A percentile compares a stretch with the other conserved stretches of the same genome.
Evolutionary conservation across 371 early-diverging fungal genomes (phyloP).

Genomic region (Mucor circinelloides): DNA sequence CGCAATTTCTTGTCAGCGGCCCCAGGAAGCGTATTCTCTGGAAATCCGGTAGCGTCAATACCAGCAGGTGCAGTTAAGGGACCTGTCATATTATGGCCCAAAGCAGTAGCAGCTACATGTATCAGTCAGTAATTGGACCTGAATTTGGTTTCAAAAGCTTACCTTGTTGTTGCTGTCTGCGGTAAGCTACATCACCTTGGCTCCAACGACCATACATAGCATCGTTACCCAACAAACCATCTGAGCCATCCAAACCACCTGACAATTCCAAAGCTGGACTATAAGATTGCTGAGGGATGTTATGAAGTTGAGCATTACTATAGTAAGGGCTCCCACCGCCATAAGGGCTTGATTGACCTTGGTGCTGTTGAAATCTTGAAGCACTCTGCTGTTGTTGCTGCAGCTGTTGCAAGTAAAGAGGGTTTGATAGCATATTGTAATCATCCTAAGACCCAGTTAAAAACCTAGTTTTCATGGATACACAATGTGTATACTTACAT

Average conservation of each 20-base stretch:
- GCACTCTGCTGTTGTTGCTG: slow-evolving; percentile 23
- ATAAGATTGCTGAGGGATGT: slow-evolving; percentile 6
- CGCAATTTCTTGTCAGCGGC: slow-evolving; percentile 56
- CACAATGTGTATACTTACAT: slow-evolving; percentile 20
- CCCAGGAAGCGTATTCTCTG: slow-evolving; percentile 22
- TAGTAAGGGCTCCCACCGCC: slow-evolving; percentile 21
- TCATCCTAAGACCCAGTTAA: slow-evolving; percentile 14
- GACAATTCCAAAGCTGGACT: slow-evolving; percentile 13
- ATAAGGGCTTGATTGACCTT: slow-evolving; percentile 35
- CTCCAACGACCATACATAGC: slow-evolving; percentile 28
- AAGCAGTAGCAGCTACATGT: slow-evolving; percentile 30
- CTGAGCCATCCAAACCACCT: slow-evolving; percentile 8
- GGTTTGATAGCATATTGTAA: slow-evolving; percentile 12
- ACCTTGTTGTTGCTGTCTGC: slow-evolving; percentile 29
- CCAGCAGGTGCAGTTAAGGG: slow-evolving; percentile 41
- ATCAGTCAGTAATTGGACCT: background rate
- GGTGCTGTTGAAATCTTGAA: slow-evolving; percentile 28
- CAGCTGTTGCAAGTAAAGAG: slow-evolving; percentile 31
- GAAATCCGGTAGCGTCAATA: slow-evolving; percentile 26
- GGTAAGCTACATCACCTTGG: slow-evolving; percentile 29
- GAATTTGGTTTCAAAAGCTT: background rate
- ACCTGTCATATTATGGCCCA: slow-evolving; percentile 29
- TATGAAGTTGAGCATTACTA: slow-evolving; percentile 6
- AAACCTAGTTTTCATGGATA: background rate
- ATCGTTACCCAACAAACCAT: slow-evolving; percentile 11